These are phyloP conservation scores for Grosmannia penicillata DNA, from an alignment of 2,329 filamentous ascomycete species.

Conservation along the genomic window DNA sequence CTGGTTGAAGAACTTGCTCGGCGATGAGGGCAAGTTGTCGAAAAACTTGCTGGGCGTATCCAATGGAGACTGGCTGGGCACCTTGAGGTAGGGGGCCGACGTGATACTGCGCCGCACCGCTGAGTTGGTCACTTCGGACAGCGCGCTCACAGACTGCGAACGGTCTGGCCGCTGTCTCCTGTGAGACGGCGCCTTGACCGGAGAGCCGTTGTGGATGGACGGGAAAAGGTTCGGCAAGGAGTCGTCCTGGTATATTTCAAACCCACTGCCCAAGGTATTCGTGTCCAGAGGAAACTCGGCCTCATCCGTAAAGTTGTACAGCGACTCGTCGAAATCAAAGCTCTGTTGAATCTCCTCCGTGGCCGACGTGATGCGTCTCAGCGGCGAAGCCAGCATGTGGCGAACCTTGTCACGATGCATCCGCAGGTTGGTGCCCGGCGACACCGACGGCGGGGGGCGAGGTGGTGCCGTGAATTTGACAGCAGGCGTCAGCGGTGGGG, in stretches of 20 bases:
- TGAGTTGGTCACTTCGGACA: conserved; percentile 44
- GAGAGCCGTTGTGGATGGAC: conserved; percentile 42
- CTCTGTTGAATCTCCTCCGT: conserved; percentile 38
- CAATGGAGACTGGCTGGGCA: conserved; percentile 24
- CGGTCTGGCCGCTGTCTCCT: conserved; percentile 48
- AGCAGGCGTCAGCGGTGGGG: conserved; percentile 62
- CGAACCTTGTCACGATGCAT: conserved; percentile 76
- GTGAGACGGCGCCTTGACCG: conserved; percentile 43
- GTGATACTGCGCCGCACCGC: conserved; percentile 34
- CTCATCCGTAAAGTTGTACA: conserved; percentile 30
- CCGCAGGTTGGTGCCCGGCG: conserved; percentile 81
- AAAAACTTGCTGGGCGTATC: conserved; percentile 45
- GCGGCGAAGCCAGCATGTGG: conserved; percentile 67
- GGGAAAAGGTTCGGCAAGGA: conserved; percentile 26
- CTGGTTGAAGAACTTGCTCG: conserved; percentile 32
- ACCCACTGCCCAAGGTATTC: conserved; percentile 28
- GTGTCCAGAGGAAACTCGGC: conserved; percentile 33
- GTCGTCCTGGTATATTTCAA: conserved; percentile 43
- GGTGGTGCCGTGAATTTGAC: conserved; percentile 60
- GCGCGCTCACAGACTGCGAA: conserved; percentile 44
- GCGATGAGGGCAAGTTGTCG: conserved; percentile 39
- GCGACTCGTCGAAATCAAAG: conserved; percentile 47
- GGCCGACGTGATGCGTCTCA: conserved; percentile 25
- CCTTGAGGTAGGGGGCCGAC: conserved; percentile 35
- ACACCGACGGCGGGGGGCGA: conserved; percentile 57